Evolutionary conservation across 805 yeast species (phyloP).

Genomic region (Candida yuanshanica): DNA sequence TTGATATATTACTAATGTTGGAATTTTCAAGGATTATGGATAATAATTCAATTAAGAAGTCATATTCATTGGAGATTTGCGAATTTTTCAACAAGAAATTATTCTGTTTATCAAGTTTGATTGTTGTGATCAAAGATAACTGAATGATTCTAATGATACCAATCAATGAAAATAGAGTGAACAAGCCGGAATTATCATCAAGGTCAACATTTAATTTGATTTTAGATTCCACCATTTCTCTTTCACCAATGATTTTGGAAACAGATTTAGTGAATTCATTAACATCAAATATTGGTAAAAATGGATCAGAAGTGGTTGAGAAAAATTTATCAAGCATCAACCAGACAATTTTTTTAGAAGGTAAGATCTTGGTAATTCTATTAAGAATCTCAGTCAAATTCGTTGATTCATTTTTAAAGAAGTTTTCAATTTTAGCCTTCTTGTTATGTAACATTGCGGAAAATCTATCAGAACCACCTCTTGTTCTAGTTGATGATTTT

Average conservation of each 20-base stretch:
- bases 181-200: constrained; percentile 9
- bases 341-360: constrained; percentile 52
- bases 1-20: constrained; percentile 4
- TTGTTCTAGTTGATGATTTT: constrained; percentile 1
- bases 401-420: constrained; percentile 11
- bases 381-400: constrained; percentile 13
- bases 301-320: constrained; percentile 36
- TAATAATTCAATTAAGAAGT: constrained; percentile 14
- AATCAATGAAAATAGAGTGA: constrained; percentile 10
- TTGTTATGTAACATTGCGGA: constrained; percentile 13
- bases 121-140: constrained; percentile 11
- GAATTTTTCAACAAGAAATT: constrained; percentile 9
- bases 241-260: constrained; percentile 38
- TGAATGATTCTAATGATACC: constrained; percentile 17
- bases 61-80: constrained; percentile 13
- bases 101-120: constrained; percentile 11
- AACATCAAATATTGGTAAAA: constrained; percentile 62
- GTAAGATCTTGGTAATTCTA: constrained; percentile 38
- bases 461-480: constrained; percentile 9
- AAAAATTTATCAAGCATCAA: constrained; percentile 48
- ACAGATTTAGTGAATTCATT: constrained; percentile 35
- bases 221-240: constrained; percentile 21
- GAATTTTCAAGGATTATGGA: constrained; percentile 5
- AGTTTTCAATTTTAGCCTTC: constrained; percentile 13
- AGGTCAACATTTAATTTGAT: constrained; percentile 24